Evolutionary conservation across 2,329 filamentous ascomycete genomes (phyloP).

Genomic region (Sporothrix euskadiensis): DNA sequence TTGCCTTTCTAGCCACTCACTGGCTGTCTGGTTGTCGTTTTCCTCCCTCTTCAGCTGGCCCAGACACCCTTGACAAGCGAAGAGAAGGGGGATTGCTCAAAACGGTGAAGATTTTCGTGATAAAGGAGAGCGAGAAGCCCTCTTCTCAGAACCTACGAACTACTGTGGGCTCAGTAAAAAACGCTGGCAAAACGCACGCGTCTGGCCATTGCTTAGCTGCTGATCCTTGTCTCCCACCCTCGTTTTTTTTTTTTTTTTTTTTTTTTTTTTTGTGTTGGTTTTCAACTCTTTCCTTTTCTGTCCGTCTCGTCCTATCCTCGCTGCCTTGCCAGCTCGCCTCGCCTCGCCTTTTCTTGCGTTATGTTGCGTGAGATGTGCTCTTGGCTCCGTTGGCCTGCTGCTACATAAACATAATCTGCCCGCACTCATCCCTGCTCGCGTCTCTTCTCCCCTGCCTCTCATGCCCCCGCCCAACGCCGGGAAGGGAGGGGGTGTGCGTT

Average conservation of each 20-base stretch:
- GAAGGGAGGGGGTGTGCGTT: constrained; percentile 12
- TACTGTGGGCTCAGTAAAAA: not conserved
- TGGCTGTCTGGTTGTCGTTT: not conserved
- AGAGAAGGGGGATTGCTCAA: not conserved
- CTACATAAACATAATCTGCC: not conserved
- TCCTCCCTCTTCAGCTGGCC: constrained; percentile 18
- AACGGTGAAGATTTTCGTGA: constrained; percentile 6
- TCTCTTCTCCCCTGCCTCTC: not conserved
- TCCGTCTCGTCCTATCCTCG: no score
- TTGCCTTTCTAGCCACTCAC: not conserved
- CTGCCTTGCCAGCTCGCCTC: no score
- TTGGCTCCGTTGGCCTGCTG: not conserved
- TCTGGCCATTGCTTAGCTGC: not conserved
- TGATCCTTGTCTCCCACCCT: not conserved
- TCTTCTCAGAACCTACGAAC: not conserved
- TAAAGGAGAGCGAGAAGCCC: not conserved
- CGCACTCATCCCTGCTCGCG: constrained; percentile 4
- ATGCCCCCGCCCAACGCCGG: not conserved
- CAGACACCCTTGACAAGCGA: not conserved
- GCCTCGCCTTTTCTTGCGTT: no score
- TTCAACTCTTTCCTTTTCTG: not conserved
- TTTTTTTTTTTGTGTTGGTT: not conserved
- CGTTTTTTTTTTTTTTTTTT: not conserved
- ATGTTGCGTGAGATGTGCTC: not conserved
- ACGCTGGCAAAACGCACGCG: not conserved